Percentiles rank a stretch among this genome's conserved stretches.
phyloP scores from a whole-genome alignment of 768 basidiomycete genomes.

The Boletus rubescentipes region DNA sequence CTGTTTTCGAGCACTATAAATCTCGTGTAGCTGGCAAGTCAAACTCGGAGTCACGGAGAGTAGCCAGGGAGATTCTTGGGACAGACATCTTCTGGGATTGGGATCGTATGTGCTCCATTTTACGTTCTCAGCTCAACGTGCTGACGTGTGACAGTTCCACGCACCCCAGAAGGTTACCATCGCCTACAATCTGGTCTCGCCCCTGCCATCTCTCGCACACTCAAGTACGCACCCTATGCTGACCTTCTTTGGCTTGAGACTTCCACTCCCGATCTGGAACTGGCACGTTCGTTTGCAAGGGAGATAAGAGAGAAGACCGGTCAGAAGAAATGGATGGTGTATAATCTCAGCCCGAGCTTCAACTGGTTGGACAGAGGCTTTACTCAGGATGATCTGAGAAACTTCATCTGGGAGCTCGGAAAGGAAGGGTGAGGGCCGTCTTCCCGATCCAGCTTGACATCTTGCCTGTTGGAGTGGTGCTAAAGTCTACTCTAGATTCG shows the following conservation, averaged over 20 bases:
- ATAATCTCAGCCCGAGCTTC: slow-evolving; percentile 92
- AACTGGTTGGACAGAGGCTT: slow-evolving; percentile 89
- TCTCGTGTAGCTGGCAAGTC: slow-evolving; percentile 62
- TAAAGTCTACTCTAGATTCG: slow-evolving; percentile 54
- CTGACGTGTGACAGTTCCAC: slow-evolving; percentile 53
- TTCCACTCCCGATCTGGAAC: slow-evolving; percentile 77
- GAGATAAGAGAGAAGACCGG: slow-evolving; percentile 72
- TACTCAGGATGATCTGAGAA: slow-evolving; percentile 71
- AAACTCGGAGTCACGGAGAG: slow-evolving; percentile 64
- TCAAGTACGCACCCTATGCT: slow-evolving; percentile 80
- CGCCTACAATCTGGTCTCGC: slow-evolving; percentile 82
- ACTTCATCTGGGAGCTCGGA: slow-evolving; percentile 86
- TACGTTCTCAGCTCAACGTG: background rate
- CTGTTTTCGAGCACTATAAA: slow-evolving; percentile 58
- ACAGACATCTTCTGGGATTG: slow-evolving; percentile 83
- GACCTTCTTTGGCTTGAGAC: slow-evolving; percentile 95
- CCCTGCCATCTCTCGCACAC: slow-evolving; percentile 76
- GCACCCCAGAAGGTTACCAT: slow-evolving; percentile 90
- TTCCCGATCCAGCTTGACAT: background rate
- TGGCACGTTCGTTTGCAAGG: slow-evolving; percentile 76
- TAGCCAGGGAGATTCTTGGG: slow-evolving; percentile 69
- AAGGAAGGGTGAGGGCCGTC: slow-evolving; percentile 67
- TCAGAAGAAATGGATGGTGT: slow-evolving; percentile 72
- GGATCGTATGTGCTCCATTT: slow-evolving; percentile 58
- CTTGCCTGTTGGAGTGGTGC: background rate